These are phyloP conservation scores for Daldinia eschscholtzii DNA, from an alignment of 2,329 filamentous ascomycete genomes.

Conservation along the genomic window DNA sequence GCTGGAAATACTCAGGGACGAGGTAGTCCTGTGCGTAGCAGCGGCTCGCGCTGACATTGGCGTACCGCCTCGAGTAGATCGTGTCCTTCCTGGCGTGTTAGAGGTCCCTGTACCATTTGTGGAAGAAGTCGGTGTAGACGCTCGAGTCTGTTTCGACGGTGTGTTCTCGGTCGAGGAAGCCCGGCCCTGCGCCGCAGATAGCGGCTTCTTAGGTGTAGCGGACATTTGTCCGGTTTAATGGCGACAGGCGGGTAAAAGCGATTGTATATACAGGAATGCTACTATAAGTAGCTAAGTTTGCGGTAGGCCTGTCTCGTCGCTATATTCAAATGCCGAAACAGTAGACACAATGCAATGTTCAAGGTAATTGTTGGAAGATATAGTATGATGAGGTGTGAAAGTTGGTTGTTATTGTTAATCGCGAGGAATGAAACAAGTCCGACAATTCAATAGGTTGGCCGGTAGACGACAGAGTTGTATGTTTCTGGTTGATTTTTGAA, in stretches of 20 bases:
- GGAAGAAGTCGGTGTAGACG: constrained; percentile 63
- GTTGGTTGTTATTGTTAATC: constrained; percentile 42
- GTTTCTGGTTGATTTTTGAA: constrained; percentile 32
- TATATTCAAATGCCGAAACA: constrained; percentile 29
- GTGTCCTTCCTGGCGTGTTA: constrained; percentile 65
- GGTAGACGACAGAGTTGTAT: constrained; percentile 29
- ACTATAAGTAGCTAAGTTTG: constrained; percentile 23
- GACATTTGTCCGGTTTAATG: constrained; percentile 59
- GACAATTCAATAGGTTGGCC: constrained; percentile 30
- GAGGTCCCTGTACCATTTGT: constrained; percentile 58
- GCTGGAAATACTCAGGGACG: constrained; percentile 57
- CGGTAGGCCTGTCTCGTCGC: constrained; percentile 26
- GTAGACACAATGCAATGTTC: constrained; percentile 19
- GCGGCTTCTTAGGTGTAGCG: constrained; percentile 65
- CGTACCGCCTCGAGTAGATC: constrained; percentile 74
- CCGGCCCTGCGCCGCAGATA: constrained; percentile 61
- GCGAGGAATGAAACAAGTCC: constrained; percentile 35
- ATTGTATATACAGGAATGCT: constrained; percentile 37
- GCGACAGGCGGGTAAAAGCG: constrained; percentile 18
- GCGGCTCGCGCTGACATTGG: constrained; percentile 81
- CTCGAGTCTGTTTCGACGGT: constrained; percentile 58
- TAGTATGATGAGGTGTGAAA: constrained; percentile 13
- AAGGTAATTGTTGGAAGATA: constrained; percentile 24
- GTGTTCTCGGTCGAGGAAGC: constrained; percentile 59
- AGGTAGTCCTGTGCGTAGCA: constrained; percentile 70